Conservation (phyloP, 1,139 yeast species). For the Arxiozyma telluris region DNA sequence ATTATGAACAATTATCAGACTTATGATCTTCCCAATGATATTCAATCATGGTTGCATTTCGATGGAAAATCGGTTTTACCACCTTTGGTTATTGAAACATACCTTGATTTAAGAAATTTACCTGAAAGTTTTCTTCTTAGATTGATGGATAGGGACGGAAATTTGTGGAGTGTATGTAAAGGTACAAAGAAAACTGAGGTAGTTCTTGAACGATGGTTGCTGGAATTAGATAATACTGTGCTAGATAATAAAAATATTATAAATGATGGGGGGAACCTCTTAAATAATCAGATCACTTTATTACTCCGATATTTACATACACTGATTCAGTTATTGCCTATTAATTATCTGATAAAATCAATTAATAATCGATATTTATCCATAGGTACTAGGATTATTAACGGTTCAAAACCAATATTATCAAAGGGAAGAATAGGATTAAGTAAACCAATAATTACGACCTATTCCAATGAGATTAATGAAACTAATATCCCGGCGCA, state of each 20-base stretch:
- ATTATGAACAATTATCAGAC: constrained; percentile 3
- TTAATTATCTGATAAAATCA: constrained; percentile 33
- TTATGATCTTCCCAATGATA: constrained; percentile 14
- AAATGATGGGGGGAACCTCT: background rate
- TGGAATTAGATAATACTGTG: constrained; percentile 53
- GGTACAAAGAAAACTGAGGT: constrained; percentile 63
- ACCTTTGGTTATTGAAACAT: constrained; percentile 80
- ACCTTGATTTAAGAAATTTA: constrained; percentile 59
- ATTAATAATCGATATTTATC: constrained; percentile 24
- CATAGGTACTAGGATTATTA: constrained; percentile 56
- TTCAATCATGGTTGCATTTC: constrained; percentile 23
- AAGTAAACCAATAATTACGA: constrained; percentile 50
- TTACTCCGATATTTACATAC: constrained; percentile 69
- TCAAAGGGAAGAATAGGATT: constrained; percentile 82
- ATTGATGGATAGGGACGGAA: constrained; percentile 44
- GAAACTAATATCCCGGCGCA: constrained; percentile 40
- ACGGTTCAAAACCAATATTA: constrained; percentile 68
- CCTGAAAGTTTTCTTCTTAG: constrained; percentile 54
- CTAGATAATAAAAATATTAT: constrained; percentile 7
- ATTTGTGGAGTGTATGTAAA: constrained; percentile 43
- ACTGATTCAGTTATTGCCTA: constrained; percentile 60
- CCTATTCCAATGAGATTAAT: constrained; percentile 35
- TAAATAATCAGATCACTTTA: constrained; percentile 47
- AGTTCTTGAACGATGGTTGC: constrained; percentile 85
- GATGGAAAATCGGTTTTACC: constrained; percentile 38